Evolutionary conservation across 139 green algal genomes (phyloP).

Genomic region (Nannochloris sp.): DNA sequence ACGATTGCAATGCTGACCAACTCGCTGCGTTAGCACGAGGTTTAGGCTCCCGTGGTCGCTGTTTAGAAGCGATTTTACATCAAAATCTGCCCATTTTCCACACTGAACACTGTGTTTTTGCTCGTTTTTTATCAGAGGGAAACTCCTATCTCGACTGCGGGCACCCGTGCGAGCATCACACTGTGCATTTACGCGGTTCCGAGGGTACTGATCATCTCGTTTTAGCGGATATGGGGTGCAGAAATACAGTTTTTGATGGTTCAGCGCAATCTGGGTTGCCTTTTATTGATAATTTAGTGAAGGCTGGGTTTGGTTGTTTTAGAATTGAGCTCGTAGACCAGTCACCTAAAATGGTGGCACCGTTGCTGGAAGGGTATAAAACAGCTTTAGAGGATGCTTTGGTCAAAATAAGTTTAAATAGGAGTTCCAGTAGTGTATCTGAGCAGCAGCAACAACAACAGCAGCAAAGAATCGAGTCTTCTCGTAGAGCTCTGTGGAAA

Average conservation of each 20-base stretch:
- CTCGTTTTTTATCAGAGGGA: constrained; percentile 67
- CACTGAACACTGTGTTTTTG: constrained; percentile 84
- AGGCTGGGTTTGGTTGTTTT: constrained; percentile 15
- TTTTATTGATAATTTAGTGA: constrained; percentile 10
- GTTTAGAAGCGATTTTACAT: constrained; percentile 68
- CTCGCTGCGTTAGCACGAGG: constrained; percentile 25
- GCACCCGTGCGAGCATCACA: constrained; percentile 73
- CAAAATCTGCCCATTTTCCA: constrained; percentile 86
- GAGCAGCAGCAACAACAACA: neutral
- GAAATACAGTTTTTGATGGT: constrained; percentile 86
- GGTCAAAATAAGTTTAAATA: neutral
- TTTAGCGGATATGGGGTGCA: constrained; percentile 74
- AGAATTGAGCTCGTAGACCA: constrained; percentile 82
- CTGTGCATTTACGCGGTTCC: constrained; percentile 61
- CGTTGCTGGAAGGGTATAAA: constrained; percentile 59
- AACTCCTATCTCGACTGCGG: constrained; percentile 72
- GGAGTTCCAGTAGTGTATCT: neutral
- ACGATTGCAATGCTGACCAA: constrained; percentile 75
- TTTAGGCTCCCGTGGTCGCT: constrained; percentile 4
- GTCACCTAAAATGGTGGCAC: constrained; percentile 36
- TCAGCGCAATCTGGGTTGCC: constrained; percentile 41
- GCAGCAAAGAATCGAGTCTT: neutral
- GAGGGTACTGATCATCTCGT: constrained; percentile 72
- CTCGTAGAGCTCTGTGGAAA: constrained; percentile 25
- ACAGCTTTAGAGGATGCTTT: constrained; percentile 1